These are phyloP conservation scores for Helianthus annuus DNA, from an alignment of 129 eudicot genomes.

Conservation along the genomic window HanXRQr2.0-SUNRISE NC_035441.2:115578067-115578566, in stretches of 20 bases:
- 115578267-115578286: conserved; percentile 32
- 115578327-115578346: conserved; percentile 37
- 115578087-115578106: conserved; percentile 64
- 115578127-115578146: conserved; percentile 40
- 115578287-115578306: conserved; percentile 39
- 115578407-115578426: conserved; percentile 58
- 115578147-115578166: conserved; percentile 28
- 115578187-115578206: conserved; percentile 51
- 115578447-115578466: background rate
- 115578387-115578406: conserved; percentile 29
- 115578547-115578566: too few species aligned
- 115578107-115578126: conserved; percentile 62
- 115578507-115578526: too few species aligned
- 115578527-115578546: too few species aligned
- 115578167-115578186: conserved; percentile 49
- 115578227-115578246: conserved; percentile 30
- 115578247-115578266: conserved; percentile 42
- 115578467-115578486: too few species aligned
- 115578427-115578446: conserved; percentile 5
- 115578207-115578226: conserved; percentile 56
- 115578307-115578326: conserved; percentile 48
- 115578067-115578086: conserved; percentile 54
- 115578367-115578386: conserved; percentile 32
- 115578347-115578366: conserved; percentile 26
- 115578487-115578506: too few species aligned